Conservation (phyloP, 2,329 filamentous ascomycete genomes). For the Penicillium sp. region DNA sequence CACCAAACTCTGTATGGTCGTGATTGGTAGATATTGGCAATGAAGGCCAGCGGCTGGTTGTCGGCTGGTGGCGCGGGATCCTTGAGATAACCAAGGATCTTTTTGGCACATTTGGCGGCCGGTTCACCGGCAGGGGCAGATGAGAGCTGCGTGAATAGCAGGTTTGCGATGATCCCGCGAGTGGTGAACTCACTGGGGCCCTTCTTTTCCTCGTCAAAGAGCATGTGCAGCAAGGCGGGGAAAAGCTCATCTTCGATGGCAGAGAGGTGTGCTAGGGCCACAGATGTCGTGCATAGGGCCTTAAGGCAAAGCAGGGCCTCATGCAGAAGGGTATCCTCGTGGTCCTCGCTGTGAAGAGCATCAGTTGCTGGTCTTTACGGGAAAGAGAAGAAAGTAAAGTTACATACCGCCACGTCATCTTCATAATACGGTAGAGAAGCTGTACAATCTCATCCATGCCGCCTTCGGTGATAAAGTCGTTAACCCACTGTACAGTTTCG, state of each 20-base stretch:
- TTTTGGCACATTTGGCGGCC: slow-evolving; percentile 60
- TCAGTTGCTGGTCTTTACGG: slow-evolving; percentile 22
- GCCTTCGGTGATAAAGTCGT: slow-evolving; percentile 80
- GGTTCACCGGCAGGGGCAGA: slow-evolving; percentile 60
- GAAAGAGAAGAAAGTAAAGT: not conserved
- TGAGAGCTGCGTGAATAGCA: slow-evolving; percentile 84
- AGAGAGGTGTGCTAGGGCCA: slow-evolving; percentile 76
- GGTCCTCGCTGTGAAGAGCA: slow-evolving; percentile 67
- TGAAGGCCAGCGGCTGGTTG: slow-evolving; percentile 74
- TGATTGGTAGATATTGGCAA: slow-evolving; percentile 80
- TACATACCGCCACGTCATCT: slow-evolving; percentile 86
- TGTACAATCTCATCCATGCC: slow-evolving; percentile 90
- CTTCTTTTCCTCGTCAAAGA: slow-evolving; percentile 98
- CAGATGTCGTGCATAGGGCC: slow-evolving; percentile 84
- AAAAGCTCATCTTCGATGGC: slow-evolving; percentile 78
- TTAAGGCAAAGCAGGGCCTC: slow-evolving; percentile 92
- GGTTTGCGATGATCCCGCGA: slow-evolving; percentile 79
- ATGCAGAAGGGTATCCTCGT: slow-evolving; percentile 88
- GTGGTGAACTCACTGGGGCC: slow-evolving; percentile 96
- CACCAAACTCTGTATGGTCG: slow-evolving; percentile 91
- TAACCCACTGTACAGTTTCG: slow-evolving; percentile 93
- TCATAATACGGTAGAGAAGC: slow-evolving; percentile 85
- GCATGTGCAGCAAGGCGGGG: slow-evolving; percentile 77
- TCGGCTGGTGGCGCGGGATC: slow-evolving; percentile 75
- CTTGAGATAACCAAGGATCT: slow-evolving; percentile 73